Evolutionary conservation across 768 basidiomycete species (phyloP), one percentile per base, ranked within the genome.

Genomic region (Serpula lacrymans): DNA sequence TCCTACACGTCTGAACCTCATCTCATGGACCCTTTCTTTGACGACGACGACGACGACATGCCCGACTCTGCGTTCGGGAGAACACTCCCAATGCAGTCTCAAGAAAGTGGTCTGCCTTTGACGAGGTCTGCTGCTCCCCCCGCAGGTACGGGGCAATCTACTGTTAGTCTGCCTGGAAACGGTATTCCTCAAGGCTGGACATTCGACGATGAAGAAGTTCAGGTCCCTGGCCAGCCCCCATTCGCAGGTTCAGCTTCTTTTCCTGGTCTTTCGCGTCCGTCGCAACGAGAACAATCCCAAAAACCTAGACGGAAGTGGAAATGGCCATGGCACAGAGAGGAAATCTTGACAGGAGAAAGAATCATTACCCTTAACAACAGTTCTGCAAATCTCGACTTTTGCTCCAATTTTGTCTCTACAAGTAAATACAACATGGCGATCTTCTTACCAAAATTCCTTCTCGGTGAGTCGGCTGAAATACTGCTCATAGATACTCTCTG

Each of bases 371-470:
- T 97, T 58, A 94, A 95, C 64, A 87, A 91, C 59, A 66, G 72
- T 28, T 48, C 64, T 23, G 75, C 82, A 46, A 85, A 83, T 62
- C 65, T 60, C 33, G 84, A 80, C 37, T 94, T 73, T 64, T 68
- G 71, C 53, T 81, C 76, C 39, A 99, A 99, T 63, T 84, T 82
- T 41, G 82, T 98, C 18, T 87, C 85, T 8, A 98, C 96, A 17
- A 90, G 87, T 72, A 98, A 98, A 64, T 99, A 98, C 65, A 97
- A 93, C 55, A 42, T 84, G 25, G 72, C 70, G 12, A 87, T 88
- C 0, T 98, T 98, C 61, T 45, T 93, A 4, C 92, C 91, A 27
- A 97, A 97, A 64, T 99, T 98, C 66, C 64, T 99, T 44, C 77
- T 78, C 38, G 93, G 95, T 97, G 53, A 48, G 80, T 69, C 23